Evolutionary conservation across 306 rosid species (phyloP).

Genomic region (Echinosophora koreensis): DNA sequence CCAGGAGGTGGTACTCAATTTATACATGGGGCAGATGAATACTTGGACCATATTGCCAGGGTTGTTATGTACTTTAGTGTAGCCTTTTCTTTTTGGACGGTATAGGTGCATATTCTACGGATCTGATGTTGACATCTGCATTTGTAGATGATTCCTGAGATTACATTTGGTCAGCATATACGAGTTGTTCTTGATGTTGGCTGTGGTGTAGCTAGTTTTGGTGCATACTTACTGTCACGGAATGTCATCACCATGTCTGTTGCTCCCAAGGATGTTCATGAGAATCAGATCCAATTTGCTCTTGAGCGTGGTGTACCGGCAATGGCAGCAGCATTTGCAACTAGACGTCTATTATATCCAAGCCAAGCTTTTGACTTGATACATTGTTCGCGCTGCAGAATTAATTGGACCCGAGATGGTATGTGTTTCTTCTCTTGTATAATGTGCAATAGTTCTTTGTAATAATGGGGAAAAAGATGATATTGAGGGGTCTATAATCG

Average conservation of each 20-base stretch:
- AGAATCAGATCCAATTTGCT: slow-evolving; percentile 97
- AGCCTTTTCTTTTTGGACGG: background rate
- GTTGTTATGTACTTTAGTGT: slow-evolving; percentile 50
- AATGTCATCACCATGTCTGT: slow-evolving; percentile 85
- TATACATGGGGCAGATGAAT: slow-evolving; percentile 92
- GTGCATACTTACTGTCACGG: slow-evolving; percentile 83
- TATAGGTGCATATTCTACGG: slow-evolving; percentile 19
- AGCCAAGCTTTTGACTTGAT: slow-evolving; percentile 95
- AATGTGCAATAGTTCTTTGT: slow-evolving; percentile 34
- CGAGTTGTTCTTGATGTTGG: slow-evolving; percentile 92
- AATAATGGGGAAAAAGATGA: slow-evolving; percentile 30
- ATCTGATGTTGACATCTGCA: slow-evolving; percentile 47
- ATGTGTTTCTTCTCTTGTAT: slow-evolving; percentile 44
- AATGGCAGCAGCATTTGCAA: slow-evolving; percentile 89
- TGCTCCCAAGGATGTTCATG: slow-evolving; percentile 98
- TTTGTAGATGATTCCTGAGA: slow-evolving; percentile 78
- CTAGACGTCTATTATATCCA: slow-evolving; percentile 84
- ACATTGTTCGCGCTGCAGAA: slow-evolving; percentile 96
- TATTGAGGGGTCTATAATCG: slow-evolving; percentile 16
- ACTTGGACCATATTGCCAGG: slow-evolving; percentile 87
- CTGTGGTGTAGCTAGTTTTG: slow-evolving; percentile 98
- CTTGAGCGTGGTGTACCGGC: slow-evolving; percentile 99
- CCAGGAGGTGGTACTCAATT: slow-evolving; percentile 99
- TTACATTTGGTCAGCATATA: slow-evolving; percentile 82
- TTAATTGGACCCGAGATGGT: slow-evolving; percentile 97